Conservation (phyloP, 2,329 filamentous ascomycete genomes). For the Nemania diffusa region DNA sequence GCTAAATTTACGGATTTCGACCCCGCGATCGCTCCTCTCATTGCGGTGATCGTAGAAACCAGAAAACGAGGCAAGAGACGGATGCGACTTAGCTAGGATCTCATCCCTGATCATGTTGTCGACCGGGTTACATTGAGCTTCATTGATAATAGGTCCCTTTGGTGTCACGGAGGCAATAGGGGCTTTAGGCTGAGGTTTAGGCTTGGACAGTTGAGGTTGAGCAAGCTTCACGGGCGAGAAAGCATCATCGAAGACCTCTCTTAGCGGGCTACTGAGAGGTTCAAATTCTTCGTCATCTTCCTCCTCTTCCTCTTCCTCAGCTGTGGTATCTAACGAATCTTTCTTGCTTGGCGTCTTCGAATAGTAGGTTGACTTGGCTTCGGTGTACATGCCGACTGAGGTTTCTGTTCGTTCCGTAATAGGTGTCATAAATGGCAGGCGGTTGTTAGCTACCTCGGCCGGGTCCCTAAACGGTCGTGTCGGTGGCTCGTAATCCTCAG, state of each 20-base stretch:
- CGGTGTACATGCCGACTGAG: constrained; percentile 76
- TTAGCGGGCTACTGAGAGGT: constrained; percentile 75
- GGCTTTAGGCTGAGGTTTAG: constrained; percentile 48
- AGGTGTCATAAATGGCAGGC: constrained; percentile 97
- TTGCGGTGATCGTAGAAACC: constrained; percentile 81
- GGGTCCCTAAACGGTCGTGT: constrained; percentile 84
- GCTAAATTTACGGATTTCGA: constrained; percentile 83
- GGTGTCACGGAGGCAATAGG: constrained; percentile 51
- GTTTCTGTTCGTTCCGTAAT: constrained; percentile 96
- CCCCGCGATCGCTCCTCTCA: constrained; percentile 71
- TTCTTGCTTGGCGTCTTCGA: constrained; percentile 82
- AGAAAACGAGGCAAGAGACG: constrained; percentile 76
- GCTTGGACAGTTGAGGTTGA: constrained; percentile 61
- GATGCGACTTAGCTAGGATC: constrained; percentile 79
- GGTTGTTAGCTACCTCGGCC: constrained; percentile 83
- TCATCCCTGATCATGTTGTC: constrained; percentile 78
- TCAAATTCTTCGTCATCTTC: constrained; percentile 53
- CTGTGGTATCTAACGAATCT: constrained; percentile 44
- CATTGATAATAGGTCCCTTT: constrained; percentile 81
- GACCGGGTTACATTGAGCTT: constrained; percentile 88
- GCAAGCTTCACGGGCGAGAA: constrained; percentile 60
- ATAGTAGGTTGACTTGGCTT: constrained; percentile 67
- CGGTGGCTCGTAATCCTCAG: constrained; percentile 86
- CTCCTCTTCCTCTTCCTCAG: constrained; percentile 48
- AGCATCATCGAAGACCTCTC: constrained; percentile 68